A percentile compares a stretch with the other conserved stretches of the same genome.
These are phyloP conservation scores for Murraya paniculata DNA, from an alignment of 345 rosid species.

Conservation along the genomic window DNA sequence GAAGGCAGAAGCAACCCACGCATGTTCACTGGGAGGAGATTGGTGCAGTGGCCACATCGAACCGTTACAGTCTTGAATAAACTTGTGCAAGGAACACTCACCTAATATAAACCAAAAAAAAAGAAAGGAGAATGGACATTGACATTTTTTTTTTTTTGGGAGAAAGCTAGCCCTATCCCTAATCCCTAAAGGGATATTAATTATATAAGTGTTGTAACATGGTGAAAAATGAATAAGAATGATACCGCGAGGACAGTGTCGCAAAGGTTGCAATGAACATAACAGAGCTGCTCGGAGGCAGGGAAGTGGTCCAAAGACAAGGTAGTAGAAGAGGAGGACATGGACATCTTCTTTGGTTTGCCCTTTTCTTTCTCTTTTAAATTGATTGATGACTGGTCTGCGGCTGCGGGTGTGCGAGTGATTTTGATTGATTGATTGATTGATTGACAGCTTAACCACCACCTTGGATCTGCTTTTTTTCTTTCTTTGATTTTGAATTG, in stretches of 20 bases:
- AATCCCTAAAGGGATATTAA: no score
- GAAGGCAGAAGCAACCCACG: constrained; percentile 65
- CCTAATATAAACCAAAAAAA: constrained; percentile 38
- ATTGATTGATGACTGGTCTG: constrained; percentile 25
- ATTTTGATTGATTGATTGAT: constrained; percentile 41
- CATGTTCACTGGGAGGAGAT: constrained; percentile 82
- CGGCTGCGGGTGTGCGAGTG: not conserved
- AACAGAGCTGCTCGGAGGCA: constrained; percentile 95
- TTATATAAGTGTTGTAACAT: no score
- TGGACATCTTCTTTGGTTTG: constrained; percentile 42
- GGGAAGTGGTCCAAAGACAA: constrained; percentile 87
- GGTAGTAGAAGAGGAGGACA: constrained; percentile 50
- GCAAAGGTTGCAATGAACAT: constrained; percentile 94
- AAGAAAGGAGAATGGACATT: not conserved
- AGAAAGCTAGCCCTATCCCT: not conserved
- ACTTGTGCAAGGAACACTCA: constrained; percentile 91
- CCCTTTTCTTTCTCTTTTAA: constrained; percentile 24
- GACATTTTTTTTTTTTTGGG: not conserved
- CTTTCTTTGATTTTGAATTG: constrained; percentile 28
- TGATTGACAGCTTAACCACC: constrained; percentile 57
- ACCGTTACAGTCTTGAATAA: constrained; percentile 95
- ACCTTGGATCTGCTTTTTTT: constrained; percentile 46
- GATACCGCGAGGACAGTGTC: constrained; percentile 89
- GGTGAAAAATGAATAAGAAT: not conserved
- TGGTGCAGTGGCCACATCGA: constrained; percentile 95